A percentile compares a stretch with the other conserved stretches of the same genome.
Conservation (phyloP, 202 grass and related monocot genomes). For the Digitaria exilis region DNA sequence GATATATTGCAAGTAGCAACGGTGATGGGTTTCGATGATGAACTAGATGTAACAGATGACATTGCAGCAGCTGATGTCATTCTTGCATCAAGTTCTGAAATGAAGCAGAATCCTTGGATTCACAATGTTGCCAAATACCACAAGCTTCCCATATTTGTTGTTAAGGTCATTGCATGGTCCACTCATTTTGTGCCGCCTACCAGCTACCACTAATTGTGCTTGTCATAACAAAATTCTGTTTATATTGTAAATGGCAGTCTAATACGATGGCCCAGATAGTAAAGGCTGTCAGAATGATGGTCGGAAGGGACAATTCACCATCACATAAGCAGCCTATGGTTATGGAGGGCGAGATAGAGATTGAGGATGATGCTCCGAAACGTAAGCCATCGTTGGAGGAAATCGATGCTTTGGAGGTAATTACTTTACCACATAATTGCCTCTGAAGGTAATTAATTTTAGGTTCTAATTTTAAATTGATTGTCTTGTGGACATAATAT, state of each 20-base stretch:
- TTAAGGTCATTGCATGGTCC: constrained; percentile 62
- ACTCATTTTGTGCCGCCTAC: constrained; percentile 34
- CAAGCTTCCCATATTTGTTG: constrained; percentile 81
- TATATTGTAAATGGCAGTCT: constrained; percentile 47
- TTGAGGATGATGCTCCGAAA: constrained; percentile 90
- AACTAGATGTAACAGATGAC: constrained; percentile 85
- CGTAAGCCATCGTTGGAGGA: constrained; percentile 92
- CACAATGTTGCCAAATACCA: constrained; percentile 80
- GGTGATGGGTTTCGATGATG: constrained; percentile 84
- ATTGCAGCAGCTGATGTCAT: constrained; percentile 79
- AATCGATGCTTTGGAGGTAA: constrained; percentile 96
- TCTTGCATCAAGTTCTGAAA: constrained; percentile 85
- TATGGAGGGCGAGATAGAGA: constrained; percentile 73
- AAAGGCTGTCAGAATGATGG: constrained; percentile 97
- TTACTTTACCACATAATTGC: neutral
- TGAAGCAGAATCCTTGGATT: constrained; percentile 91
- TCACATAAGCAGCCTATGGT: constrained; percentile 40
- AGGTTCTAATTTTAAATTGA: too few relatives aligned
- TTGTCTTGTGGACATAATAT: too few relatives aligned
- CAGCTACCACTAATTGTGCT: constrained; percentile 29
- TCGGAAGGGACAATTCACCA: constrained; percentile 55
- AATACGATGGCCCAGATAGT: constrained; percentile 97
- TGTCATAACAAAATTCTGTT: constrained; percentile 31
- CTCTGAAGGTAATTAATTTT: neutral
- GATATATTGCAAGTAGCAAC: constrained; percentile 90